phyloP scores from a whole-genome alignment of 148 eudicot genomes.

The Camellia japonica region DNA sequence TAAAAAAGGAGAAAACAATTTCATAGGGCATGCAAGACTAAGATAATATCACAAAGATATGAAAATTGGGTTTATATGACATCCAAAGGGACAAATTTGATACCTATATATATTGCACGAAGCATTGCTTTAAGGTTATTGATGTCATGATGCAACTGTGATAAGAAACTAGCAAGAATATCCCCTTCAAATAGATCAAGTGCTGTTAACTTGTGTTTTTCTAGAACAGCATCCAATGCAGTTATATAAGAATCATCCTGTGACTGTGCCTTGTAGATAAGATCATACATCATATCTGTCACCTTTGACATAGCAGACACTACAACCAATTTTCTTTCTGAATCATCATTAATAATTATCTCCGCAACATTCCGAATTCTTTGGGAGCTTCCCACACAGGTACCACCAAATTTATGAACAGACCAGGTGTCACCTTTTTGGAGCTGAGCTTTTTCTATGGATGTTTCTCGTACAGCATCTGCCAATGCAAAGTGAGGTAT shows the following conservation, averaged over 20 bases:
- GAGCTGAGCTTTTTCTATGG: constrained; percentile 37
- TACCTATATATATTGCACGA: constrained; percentile 92
- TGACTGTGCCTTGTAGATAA: constrained; percentile 70
- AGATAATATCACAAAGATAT: background rate
- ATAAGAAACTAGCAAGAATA: constrained; percentile 64
- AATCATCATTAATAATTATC: constrained; percentile 58
- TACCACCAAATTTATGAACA: constrained; percentile 97
- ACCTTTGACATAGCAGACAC: constrained; percentile 99
- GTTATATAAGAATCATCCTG: constrained; percentile 67
- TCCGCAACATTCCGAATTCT: constrained; percentile 86
- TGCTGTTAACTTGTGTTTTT: constrained; percentile 83
- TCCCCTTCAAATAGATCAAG: constrained; percentile 70
- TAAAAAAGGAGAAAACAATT: no score
- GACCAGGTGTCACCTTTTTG: constrained; percentile 87
- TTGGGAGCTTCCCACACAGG: constrained; percentile 88
- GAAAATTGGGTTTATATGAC: background rate
- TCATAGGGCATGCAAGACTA: background rate
- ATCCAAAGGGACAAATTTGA: constrained; percentile 2
- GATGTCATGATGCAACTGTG: constrained; percentile 68
- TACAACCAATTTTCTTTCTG: constrained; percentile 84
- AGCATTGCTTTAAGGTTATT: constrained; percentile 93
- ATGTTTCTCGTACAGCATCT: constrained; percentile 51
- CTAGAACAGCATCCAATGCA: constrained; percentile 77
- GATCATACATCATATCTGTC: constrained; percentile 97
- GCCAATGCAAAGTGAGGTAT: constrained; percentile 11